phyloP scores from a whole-genome alignment of 768 basidiomycete genomes.

The Kwoniella botswanensis region DNA sequence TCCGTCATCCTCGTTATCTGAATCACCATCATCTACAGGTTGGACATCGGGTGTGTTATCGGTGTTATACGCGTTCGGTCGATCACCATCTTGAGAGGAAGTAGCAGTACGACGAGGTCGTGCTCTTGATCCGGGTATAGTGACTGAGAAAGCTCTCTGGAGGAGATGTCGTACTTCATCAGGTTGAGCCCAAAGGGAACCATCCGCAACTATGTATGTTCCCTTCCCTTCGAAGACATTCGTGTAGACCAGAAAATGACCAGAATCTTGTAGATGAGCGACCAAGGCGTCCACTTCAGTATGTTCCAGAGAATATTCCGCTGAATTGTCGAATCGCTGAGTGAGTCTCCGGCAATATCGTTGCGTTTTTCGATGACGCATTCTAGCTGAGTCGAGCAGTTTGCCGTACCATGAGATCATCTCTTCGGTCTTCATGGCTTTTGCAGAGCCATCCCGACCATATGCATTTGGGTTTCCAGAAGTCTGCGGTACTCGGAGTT shows the following conservation, averaged over 20 bases:
- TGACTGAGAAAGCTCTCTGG: conserved; percentile 70
- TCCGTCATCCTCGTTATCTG: conserved; percentile 43
- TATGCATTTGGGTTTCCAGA: not conserved
- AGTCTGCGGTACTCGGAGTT: conserved; percentile 66
- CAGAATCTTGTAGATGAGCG: conserved; percentile 74
- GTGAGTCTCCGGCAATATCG: conserved; percentile 70
- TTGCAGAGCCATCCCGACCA: conserved; percentile 8
- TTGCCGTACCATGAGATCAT: conserved; percentile 88
- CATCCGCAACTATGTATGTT: conserved; percentile 84
- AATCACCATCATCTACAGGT: conserved; percentile 47
- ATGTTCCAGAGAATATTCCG: conserved; percentile 48
- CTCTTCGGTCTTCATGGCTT: conserved; percentile 76
- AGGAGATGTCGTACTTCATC: conserved; percentile 79
- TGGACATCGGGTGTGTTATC: conserved; percentile 40
- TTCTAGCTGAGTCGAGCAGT: conserved; percentile 86
- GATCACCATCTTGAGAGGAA: conserved; percentile 47
- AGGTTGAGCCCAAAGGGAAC: conserved; percentile 73
- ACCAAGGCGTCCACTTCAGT: conserved; percentile 59
- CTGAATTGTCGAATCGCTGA: conserved; percentile 76
- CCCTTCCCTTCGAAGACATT: conserved; percentile 84
- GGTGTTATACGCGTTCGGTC: conserved; percentile 11
- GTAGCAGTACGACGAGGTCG: conserved; percentile 19
- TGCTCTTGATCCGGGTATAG: conserved; percentile 21
- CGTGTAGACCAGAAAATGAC: conserved; percentile 94
- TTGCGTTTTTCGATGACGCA: conserved; percentile 90